phyloP scores from a whole-genome alignment of 2,329 filamentous ascomycete genomes.

The Talaromyces sp. region DNA sequence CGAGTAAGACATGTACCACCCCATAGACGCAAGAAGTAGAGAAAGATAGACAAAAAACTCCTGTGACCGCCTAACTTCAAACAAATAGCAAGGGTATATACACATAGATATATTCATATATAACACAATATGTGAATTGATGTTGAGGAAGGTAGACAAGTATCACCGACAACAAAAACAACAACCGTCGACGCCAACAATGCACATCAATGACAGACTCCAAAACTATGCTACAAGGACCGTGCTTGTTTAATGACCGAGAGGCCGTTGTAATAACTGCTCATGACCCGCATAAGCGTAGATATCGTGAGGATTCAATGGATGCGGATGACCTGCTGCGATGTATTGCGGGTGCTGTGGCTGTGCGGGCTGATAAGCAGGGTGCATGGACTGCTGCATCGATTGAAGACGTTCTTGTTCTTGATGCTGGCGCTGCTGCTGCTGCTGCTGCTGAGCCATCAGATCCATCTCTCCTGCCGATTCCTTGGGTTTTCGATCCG shows the following conservation, averaged over 20 bases:
- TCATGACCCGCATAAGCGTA: constrained; percentile 17
- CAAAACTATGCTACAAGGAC: constrained; percentile 6
- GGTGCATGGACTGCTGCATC: constrained; percentile 21
- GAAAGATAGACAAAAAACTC: neutral
- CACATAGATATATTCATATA: constrained; percentile 6
- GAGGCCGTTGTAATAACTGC: constrained; percentile 16
- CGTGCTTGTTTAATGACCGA: constrained; percentile 3
- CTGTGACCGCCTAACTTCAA: neutral
- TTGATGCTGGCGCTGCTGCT: constrained; percentile 12
- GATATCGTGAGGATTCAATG: constrained; percentile 13
- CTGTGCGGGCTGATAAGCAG: constrained; percentile 8
- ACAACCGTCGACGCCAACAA: constrained; percentile 4
- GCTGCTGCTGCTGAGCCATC: constrained; percentile 11
- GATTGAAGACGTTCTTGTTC: constrained; percentile 9
- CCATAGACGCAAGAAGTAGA: neutral
- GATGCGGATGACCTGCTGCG: constrained; percentile 20
- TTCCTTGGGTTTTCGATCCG: constrained; percentile 20
- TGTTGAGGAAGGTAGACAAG: neutral
- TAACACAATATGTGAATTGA: constrained; percentile 6
- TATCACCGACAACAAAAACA: neutral
- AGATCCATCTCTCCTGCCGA: neutral
- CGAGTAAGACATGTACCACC: neutral
- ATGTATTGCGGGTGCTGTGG: constrained; percentile 23
- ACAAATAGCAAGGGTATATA: neutral
- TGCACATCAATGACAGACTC: neutral